Percentiles rank a stretch among this genome's conserved stretches.
Conservation (phyloP, 441 rosid species). For the Manihot esculenta region DNA sequence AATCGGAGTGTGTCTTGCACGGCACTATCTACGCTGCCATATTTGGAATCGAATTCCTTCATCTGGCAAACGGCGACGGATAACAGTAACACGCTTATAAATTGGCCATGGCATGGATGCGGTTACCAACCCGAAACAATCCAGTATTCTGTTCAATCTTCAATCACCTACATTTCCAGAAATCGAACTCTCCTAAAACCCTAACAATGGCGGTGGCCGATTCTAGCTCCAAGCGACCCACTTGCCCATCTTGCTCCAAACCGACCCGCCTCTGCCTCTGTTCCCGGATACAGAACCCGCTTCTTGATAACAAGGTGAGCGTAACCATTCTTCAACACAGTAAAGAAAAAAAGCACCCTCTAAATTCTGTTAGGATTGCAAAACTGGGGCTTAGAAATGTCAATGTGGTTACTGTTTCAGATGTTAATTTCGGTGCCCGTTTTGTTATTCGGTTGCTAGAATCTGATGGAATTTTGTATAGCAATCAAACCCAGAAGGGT, state of each 20-base stretch:
- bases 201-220: constrained; percentile 38
- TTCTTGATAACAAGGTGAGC: constrained; percentile 54
- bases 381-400: constrained; percentile 70
- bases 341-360: constrained; percentile 70
- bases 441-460: constrained; percentile 44
- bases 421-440: constrained; percentile 56
- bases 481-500: constrained; percentile 13
- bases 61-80: background rate
- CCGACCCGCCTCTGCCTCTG: constrained; percentile 69
- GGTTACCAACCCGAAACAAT: constrained; percentile 30
- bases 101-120: constrained; percentile 14
- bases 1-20: constrained; percentile 6
- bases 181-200: constrained; percentile 28
- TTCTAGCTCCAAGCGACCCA: constrained; percentile 48
- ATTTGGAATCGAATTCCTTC: background rate
- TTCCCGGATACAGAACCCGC: constrained; percentile 47
- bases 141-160: constrained; percentile 8
- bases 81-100: background rate
- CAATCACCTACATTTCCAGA: constrained; percentile 14
- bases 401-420: constrained; percentile 48
- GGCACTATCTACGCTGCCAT: background rate
- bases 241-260: constrained; percentile 62
- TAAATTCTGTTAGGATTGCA: constrained; percentile 72
- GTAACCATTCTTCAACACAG: constrained; percentile 82
- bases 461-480: constrained; percentile 17